Evolutionary conservation across 352 stramenopile genomes (phyloP).

Genomic region (Plasmopara muralis): DNA sequence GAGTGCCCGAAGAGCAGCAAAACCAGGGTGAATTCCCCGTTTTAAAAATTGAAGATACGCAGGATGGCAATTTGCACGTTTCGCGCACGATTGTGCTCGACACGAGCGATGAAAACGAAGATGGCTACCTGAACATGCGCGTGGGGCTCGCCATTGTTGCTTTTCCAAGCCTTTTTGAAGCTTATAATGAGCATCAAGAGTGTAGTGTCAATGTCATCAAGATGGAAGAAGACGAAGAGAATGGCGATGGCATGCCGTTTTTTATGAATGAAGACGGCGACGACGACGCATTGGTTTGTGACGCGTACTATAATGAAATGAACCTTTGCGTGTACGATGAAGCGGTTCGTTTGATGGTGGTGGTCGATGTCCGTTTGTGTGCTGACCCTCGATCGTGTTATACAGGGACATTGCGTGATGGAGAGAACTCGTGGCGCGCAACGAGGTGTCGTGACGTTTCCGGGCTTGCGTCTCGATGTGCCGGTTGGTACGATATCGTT

Average conservation of each 20-base stretch:
- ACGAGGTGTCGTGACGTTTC: conserved; percentile 52
- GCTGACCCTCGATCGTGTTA: neutral
- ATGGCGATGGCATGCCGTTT: conserved; percentile 44
- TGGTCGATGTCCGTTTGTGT: neutral
- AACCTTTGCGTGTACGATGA: conserved; percentile 48
- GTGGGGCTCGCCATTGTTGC: conserved; percentile 58
- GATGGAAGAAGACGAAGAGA: conserved; percentile 75
- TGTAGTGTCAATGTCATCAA: conserved; percentile 61
- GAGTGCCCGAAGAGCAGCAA: conserved; percentile 22
- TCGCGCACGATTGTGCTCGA: conserved; percentile 61
- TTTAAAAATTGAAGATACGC: conserved; percentile 41
- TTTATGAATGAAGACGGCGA: conserved; percentile 66
- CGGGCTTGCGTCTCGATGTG: conserved; percentile 52
- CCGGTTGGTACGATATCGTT: conserved; percentile 36
- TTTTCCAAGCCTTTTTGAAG: conserved; percentile 62
- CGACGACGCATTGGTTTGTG: conserved; percentile 55
- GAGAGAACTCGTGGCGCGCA: conserved; percentile 41
- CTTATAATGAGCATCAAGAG: conserved; percentile 64
- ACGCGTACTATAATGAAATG: conserved; percentile 61
- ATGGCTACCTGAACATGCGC: conserved; percentile 57
- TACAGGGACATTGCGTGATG: conserved; percentile 51
- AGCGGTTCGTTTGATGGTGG: conserved; percentile 23
- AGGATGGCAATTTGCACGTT: conserved; percentile 45
- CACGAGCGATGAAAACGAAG: conserved; percentile 55
- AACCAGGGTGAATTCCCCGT: conserved; percentile 33